Evolutionary conservation across 2,329 filamentous ascomycete species (phyloP), one percentile per base, ranked within the genome.

Genomic region (Albifimbria verrucaria): DNA sequence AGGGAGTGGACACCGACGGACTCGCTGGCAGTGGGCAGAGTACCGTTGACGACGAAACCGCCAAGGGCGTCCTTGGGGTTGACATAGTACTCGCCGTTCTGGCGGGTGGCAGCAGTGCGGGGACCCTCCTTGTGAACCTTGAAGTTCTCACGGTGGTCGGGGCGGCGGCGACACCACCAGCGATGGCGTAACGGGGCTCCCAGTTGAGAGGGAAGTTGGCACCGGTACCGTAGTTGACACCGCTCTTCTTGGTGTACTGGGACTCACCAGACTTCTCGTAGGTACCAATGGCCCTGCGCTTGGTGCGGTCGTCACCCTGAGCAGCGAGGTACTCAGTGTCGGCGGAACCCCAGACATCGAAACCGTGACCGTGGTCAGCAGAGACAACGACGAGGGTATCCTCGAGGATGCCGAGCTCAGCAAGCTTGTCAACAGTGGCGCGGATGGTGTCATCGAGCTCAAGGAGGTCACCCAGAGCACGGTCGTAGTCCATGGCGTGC

Each of bases 311-410:
- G 18, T 79, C 77, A 7, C 77, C 71, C 62, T 91, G 82, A 4
- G 81, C 79, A 17, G 81, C 75, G 46, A 93, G 77, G 71, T 92
- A 94, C 66, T 88, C 77, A 18, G 90, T 94, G 65, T 95, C 90
- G 47, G 90, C 89, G 57, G 80, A 86, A 57, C 90, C 90, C 67
- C 87, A 92, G 60, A 95, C 90, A 61, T 92, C 90, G 67, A 95
- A 95, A 52, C 90, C 90, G 73, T 95, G 90, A 42, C 90, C 90
- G 76, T 94, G 90, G 65, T 95, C 90, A n/a, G 90, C 88, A 3
- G 90, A 91, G 48, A 94, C 88, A 48, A 95, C 68, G 58, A 95
- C 78, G 3, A 93, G 81, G 1, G 90, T 95, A 56, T 92, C 83
- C 10, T 93, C 82, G 26, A 92, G 79, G 52, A 84, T 79, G 53